Evolutionary conservation across 345 rosid species (phyloP).

Genomic region (Firmiana major): DNA sequence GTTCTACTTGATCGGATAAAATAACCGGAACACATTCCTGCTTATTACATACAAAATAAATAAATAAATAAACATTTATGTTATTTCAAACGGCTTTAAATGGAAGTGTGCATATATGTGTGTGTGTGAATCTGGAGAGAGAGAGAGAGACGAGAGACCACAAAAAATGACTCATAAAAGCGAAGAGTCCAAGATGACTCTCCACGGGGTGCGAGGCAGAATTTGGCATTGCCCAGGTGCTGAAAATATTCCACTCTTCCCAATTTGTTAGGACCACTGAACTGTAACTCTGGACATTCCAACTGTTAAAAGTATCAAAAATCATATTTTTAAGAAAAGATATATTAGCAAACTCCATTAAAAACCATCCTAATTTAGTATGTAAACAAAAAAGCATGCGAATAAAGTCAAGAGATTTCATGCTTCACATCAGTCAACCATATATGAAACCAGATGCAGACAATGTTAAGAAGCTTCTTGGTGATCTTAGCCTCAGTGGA

Average conservation of each 20-base stretch:
- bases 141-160: slow-evolving; percentile 47
- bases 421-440: background rate
- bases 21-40: slow-evolving; percentile 98
- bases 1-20: slow-evolving; percentile 81
- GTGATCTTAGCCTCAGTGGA: background rate
- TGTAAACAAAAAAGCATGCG: background rate
- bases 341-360: slow-evolving; percentile 1
- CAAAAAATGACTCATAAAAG: slow-evolving; percentile 90
- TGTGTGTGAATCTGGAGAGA: slow-evolving; percentile 4
- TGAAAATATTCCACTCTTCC: slow-evolving; percentile 83
- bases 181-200: slow-evolving; percentile 99
- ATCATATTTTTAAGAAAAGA: background rate
- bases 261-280: slow-evolving; percentile 78
- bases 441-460: background rate
- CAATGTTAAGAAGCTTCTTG: background rate
- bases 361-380: background rate
- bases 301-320: slow-evolving; percentile 55
- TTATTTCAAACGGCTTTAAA: background rate
- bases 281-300: slow-evolving; percentile 94
- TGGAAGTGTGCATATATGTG: background rate
- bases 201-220: slow-evolving; percentile 97
- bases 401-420: background rate
- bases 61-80: slow-evolving; percentile 5
- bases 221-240: slow-evolving; percentile 84
- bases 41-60: slow-evolving; percentile 13